Evolutionary conservation across 2,329 filamentous ascomycete genomes (phyloP), one percentile per base, ranked within the genome.

Genomic region (Annulohypoxylon truncatum): DNA sequence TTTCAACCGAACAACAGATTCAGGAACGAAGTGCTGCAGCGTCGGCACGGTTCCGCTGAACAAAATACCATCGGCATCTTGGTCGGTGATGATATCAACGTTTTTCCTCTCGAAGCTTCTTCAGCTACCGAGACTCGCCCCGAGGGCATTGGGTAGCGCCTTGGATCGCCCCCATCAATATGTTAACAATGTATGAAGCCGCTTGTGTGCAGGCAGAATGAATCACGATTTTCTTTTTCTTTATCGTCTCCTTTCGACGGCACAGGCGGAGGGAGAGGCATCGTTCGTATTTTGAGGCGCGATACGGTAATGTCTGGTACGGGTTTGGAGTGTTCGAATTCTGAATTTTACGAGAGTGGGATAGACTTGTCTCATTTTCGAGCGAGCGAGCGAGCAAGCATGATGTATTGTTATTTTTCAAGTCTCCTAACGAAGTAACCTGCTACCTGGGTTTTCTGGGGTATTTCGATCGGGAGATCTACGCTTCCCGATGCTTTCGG

Each of bases 1-100:
- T 92, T 82, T 87, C 90, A 73, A 96, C 92, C 54, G 93, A 96
- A 81, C 87, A 87, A 77, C 85, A 91, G 79, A 94, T 96, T 73
- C 88, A 92, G 75, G 89, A 93, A 69, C 85, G 91, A 50, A 82
- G 80, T 60, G 77, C 77, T 61, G 79, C 78, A 1, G 82, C 83
- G 7, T 75, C 78, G 22, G 76, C 77, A 20, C 79, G 81, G 31
- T 83, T 82, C 71, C 80, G 79, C 60, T 79, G 65, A 78, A 59
- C 40, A 48, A 66, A 40, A 48, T 24, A 48, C 48, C 57, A 63
- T 66, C 50, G 68, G 62, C 51, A 64, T 62, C 67, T 26, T 38
- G 33, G 15, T 62, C 67, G 65, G 61, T 61, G 54, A 61, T 56
- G 51, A 63, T 54, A 68, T 42, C 61, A 67, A 74, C 72, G 72